phyloP scores from a whole-genome alignment of 768 basidiomycete species.

The Fistulinella prunicolor region DNA sequence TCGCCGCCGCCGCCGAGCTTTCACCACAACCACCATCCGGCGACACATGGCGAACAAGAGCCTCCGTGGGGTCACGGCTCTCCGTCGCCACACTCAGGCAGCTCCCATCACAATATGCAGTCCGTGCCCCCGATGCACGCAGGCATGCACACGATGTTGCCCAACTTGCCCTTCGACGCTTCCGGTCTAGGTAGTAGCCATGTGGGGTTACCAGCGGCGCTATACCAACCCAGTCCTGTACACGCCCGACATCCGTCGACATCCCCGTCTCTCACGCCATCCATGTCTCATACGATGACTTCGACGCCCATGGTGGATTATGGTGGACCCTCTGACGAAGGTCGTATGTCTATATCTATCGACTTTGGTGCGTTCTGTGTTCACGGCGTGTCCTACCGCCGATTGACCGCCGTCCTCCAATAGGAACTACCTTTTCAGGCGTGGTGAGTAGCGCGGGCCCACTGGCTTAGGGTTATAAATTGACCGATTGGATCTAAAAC shows the following conservation, averaged over 20 bases:
- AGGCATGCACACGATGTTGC: no score
- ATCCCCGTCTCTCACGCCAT: conserved; percentile 20
- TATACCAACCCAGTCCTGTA: conserved; percentile 31
- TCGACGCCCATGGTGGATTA: conserved; percentile 12
- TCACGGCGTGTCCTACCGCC: neutral
- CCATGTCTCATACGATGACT: neutral
- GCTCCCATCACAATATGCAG: no score
- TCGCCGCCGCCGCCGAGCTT: conserved; percentile 45
- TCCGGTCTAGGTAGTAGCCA: neutral
- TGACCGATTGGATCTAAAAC: conserved; percentile 8
- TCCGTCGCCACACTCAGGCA: conserved; percentile 32
- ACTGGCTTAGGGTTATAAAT: neutral
- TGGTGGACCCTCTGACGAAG: conserved; percentile 52
- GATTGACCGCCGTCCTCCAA: neutral
- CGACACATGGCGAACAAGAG: conserved; percentile 27
- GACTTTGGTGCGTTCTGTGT: conserved; percentile 69
- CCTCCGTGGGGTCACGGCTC: conserved; percentile 27
- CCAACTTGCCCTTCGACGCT: neutral
- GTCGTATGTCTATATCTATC: conserved; percentile 79
- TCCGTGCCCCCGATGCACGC: no score
- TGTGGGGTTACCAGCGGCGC: conserved; percentile 5
- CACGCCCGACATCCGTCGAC: conserved; percentile 19
- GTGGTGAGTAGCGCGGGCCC: conserved; percentile 53
- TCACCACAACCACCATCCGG: conserved; percentile 23
- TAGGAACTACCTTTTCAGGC: conserved; percentile 86